Base-by-base conservation (phyloP, 768 basidiomycete species). In the Lactarius sp. region DNA sequence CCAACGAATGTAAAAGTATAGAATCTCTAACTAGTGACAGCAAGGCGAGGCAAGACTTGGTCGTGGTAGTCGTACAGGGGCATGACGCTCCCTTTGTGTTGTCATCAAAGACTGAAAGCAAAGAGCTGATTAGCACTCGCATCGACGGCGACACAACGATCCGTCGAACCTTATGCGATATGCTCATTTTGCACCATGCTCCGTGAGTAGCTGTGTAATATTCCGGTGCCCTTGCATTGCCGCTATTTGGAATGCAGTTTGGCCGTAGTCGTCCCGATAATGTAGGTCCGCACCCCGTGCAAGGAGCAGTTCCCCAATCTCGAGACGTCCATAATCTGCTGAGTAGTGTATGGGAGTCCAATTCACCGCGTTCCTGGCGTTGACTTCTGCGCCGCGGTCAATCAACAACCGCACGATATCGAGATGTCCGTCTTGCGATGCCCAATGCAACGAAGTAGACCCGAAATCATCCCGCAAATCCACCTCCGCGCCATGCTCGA, bases 271-370 rank as follows among this genome's bases (percentile, higher is more conserved):
- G 8, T 41, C 36, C 55, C 16, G n/a, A n/a, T 20, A 12, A 34
- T 36, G 31, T 6, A 22, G 31, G 33, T 62, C 49, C 18, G 61
- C 61, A 37, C 49, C 55, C 1, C 37, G 54, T 31, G 56, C 50
- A 18, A 62, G 55, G 10, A 62, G 20, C 16, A 56, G 20, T 37
- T 39, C 6, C 2, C 44, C 61, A 20, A 42, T 18, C n/a, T 10
- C 55, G 16, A 44, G n/a, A 18, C 44, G 20, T 16, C 55, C 61
- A 20, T 62, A 42, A n/a, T 31, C 6, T 9, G 61, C 47, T 7
- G 61, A 39, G 27, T 58, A 51, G n/a, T 52, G 50, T 3, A 62
- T 20, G 12, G 61, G 41, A 10, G 61, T 62, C 56, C 56, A 36
- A 4, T 44, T 12, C 12, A 58, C 33, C 20, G 44, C 18, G 13